A percentile compares a stretch with the other conserved stretches of the same genome.
These are phyloP conservation scores for Tympanopsis confertula DNA, from an alignment of 2,329 filamentous ascomycete species.

Conservation along the genomic window DNA sequence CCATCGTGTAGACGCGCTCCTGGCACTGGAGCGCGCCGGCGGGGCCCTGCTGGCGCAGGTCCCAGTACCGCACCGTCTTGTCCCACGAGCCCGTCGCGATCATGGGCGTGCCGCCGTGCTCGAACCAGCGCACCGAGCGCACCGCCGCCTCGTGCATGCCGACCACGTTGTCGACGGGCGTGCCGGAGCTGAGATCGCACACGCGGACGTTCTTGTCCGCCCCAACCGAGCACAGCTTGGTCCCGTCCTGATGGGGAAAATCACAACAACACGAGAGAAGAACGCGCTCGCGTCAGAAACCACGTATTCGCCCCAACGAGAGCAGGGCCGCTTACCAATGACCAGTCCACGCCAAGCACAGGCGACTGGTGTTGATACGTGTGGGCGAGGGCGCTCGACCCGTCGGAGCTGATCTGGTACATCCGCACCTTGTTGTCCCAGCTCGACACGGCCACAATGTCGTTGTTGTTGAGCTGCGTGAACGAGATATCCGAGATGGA, in stretches of 20 bases:
- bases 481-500: slow-evolving; percentile 22
- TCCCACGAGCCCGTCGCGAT: slow-evolving; percentile 36
- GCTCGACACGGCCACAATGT: slow-evolving; percentile 17
- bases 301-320: slow-evolving; percentile 9
- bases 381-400: slow-evolving; percentile 10
- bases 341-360: slow-evolving; percentile 21
- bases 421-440: slow-evolving; percentile 23
- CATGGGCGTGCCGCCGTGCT: slow-evolving; percentile 12
- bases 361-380: slow-evolving; percentile 12
- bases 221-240: slow-evolving; percentile 15
- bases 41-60: slow-evolving; percentile 32
- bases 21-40: slow-evolving; percentile 31
- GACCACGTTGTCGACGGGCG: slow-evolving; percentile 10
- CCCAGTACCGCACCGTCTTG: slow-evolving; percentile 44
- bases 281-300: slow-evolving; percentile 2
- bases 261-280: slow-evolving; percentile 2
- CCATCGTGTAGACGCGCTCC: slow-evolving; percentile 32
- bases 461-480: slow-evolving; percentile 14
- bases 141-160: slow-evolving; percentile 17
- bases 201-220: slow-evolving; percentile 17
- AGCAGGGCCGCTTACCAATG: slow-evolving; percentile 19
- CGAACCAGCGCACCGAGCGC: slow-evolving; percentile 17
- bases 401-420: slow-evolving; percentile 15
- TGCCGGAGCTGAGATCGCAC: slow-evolving; percentile 13
- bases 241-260: slow-evolving; percentile 16